Evolutionary conservation across 2,329 filamentous ascomycete species (phyloP).

Genomic region (Talaromyces sp.): DNA sequence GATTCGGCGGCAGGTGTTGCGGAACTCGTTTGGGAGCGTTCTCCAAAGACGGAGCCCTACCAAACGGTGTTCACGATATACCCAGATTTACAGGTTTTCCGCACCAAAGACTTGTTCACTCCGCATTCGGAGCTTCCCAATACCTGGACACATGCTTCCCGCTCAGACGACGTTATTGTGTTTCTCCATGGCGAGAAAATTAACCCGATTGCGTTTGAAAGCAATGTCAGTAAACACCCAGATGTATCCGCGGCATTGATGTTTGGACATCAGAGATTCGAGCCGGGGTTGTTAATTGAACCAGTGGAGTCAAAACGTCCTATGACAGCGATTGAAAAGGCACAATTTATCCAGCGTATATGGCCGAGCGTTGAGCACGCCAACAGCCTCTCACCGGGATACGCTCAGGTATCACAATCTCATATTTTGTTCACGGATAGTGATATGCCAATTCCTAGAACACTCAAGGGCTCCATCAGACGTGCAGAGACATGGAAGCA

Average conservation of each 20-base stretch:
- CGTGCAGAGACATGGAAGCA: not conserved
- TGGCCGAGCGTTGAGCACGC: constrained; percentile 10
- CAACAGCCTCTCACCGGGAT: not conserved
- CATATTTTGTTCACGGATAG: constrained; percentile 7
- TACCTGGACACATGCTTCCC: constrained; percentile 1
- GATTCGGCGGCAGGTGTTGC: not conserved
- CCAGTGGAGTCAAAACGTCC: not conserved
- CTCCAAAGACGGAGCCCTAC: not conserved
- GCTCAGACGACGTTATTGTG: constrained; percentile 5
- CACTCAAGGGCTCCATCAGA: not conserved
- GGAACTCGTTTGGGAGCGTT: constrained; percentile 8
- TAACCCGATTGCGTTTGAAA: constrained; percentile 1
- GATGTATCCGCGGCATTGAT: not conserved
- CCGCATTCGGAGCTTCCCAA: not conserved
- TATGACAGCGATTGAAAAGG: not conserved
- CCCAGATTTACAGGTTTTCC: not conserved
- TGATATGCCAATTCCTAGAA: not conserved
- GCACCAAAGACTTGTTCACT: constrained; percentile 5
- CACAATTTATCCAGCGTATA: constrained; percentile 5
- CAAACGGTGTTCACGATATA: constrained; percentile 6
- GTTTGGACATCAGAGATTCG: constrained; percentile 6
- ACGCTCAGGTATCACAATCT: constrained; percentile 4
- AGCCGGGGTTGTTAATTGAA: not conserved
- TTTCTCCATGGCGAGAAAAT: constrained; percentile 9
- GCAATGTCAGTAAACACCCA: not conserved